Evolutionary conservation across 352 stramenopile genomes (phyloP).

Genomic region (Phytophthora fragariaefolia): DNA sequence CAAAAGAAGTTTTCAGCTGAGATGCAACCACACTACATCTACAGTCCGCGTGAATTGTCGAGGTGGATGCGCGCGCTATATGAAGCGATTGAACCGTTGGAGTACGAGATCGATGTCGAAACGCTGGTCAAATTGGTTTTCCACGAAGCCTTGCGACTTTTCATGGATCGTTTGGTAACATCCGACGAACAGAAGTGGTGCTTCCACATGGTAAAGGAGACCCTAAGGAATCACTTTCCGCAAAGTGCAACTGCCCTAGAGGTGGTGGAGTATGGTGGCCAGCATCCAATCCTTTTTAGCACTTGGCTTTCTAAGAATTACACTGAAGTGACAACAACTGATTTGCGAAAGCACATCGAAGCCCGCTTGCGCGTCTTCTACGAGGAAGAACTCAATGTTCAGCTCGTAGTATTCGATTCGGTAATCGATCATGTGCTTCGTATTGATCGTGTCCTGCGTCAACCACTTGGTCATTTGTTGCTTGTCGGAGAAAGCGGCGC

Average conservation of each 20-base stretch:
- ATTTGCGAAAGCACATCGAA: slow-evolving; percentile 97
- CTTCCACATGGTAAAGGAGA: slow-evolving; percentile 88
- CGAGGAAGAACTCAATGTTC: slow-evolving; percentile 99
- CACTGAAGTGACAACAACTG: slow-evolving; percentile 90
- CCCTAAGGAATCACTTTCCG: slow-evolving; percentile 82
- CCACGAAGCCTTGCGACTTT: slow-evolving; percentile 98
- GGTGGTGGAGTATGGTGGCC: slow-evolving; percentile 70
- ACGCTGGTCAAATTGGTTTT: slow-evolving; percentile 98
- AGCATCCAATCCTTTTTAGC: slow-evolving; percentile 97
- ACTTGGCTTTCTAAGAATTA: slow-evolving; percentile 99
- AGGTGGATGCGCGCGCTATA: slow-evolving; percentile 99
- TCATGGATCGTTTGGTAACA: slow-evolving; percentile 99
- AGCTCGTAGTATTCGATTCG: slow-evolving; percentile 99
- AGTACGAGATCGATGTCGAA: slow-evolving; percentile 95
- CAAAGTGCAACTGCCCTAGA: slow-evolving; percentile 80
- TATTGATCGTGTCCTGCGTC: slow-evolving; percentile 97
- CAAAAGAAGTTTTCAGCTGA: slow-evolving; percentile 95
- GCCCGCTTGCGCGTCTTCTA: slow-evolving; percentile 98
- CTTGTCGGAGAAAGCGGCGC: slow-evolving; percentile 98
- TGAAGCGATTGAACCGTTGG: slow-evolving; percentile 96
- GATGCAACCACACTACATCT: slow-evolving; percentile 99
- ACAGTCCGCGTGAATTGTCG: slow-evolving; percentile 99
- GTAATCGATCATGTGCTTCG: slow-evolving; percentile 99
- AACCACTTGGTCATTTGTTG: slow-evolving; percentile 98
- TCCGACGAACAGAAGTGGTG: slow-evolving; percentile 97